Evolutionary conservation across 78 protist species (phyloP), one percentile per base, ranked within the genome.

Genomic region (Thecamonas trahens): DNA sequence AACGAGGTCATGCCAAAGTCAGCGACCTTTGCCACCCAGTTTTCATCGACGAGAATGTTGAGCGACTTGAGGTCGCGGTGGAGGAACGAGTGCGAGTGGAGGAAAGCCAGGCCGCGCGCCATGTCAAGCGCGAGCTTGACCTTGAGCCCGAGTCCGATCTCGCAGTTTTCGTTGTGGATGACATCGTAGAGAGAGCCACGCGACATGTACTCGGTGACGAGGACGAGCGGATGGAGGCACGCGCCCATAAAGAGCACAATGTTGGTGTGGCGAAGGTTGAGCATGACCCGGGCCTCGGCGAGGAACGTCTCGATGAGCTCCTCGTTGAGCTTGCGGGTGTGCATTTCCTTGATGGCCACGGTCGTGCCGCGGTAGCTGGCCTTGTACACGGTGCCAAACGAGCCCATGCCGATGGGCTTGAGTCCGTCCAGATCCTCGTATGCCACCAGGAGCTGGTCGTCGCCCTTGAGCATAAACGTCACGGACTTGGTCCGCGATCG

Each of bases 241-340:
- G 49, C 72, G 24, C 80, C 85, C 85, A 80, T 62, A 65, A 72
- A 72, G 44, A 39, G 24, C 44, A 72, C 57, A n/a, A 80, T n/a
- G 69, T 67, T 68, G 28, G 75, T 75, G 37, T 75, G 80, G 7
- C 80, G 55, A 9, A 68, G 49, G 14, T 53, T 53, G 35, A 7
- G 1, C 61, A 66, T 34, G 32, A 52, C 42, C 67, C 6, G 3
- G 53, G n/a, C 22, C 39, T 50, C 74, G 55, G 3, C 20, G 20
- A 6, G 22, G 62, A 70, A 54, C 40, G 2, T 45, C 63, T 26
- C 66, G n/a, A 70, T 35, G 50, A 54, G 29, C 22, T 14, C 64
- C 74, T 52, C 9, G n/a, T 22, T 14, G 31, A 32, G 3, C 58
- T 22, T 8, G 28, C 37, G 53, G 35, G 28, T 22, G 47, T 54